Percentiles rank a stretch among this genome's conserved stretches.
phyloP scores from a whole-genome alignment of 2,329 filamentous ascomycete genomes.

The Xylaria sp. region DNA sequence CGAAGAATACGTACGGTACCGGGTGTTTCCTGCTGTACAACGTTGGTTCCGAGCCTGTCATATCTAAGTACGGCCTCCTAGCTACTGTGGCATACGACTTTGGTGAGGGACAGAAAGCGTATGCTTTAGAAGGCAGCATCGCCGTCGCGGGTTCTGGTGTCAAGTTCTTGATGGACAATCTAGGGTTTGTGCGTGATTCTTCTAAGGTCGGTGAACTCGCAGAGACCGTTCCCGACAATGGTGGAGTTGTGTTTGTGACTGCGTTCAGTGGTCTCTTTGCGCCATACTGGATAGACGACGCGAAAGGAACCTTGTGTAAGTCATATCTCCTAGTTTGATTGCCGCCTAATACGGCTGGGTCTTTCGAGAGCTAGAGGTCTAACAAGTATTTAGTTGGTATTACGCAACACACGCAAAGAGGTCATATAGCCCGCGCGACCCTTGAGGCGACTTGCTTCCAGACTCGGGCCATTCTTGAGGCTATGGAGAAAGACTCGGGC shows the following conservation, averaged over 20 bases:
- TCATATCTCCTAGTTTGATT: conserved; percentile 31
- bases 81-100: conserved; percentile 91
- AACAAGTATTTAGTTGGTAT: conserved; percentile 70
- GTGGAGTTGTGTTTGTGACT: conserved; percentile 87
- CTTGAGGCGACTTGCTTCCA: conserved; percentile 93
- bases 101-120: conserved; percentile 68
- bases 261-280: conserved; percentile 92
- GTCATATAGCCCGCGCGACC: conserved; percentile 88
- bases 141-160: conserved; percentile 85
- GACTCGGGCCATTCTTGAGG: conserved; percentile 89
- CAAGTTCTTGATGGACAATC: conserved; percentile 76
- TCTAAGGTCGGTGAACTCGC: conserved; percentile 64
- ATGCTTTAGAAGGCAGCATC: conserved; percentile 86
- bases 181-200: conserved; percentile 67
- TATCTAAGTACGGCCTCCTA: conserved; percentile 83
- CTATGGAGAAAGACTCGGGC: conserved; percentile 88
- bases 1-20: conserved; percentile 93
- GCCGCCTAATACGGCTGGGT: background rate
- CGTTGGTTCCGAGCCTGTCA: conserved; percentile 84
- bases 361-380: conserved; percentile 31
- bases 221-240: conserved; percentile 73
- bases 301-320: conserved; percentile 84
- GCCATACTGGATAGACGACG: conserved; percentile 95
- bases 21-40: conserved; percentile 93
- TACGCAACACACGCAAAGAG: conserved; percentile 84